phyloP scores from a whole-genome alignment of 2,329 filamentous ascomycete species.

The Aspergillus pseudoterreus region DNA sequence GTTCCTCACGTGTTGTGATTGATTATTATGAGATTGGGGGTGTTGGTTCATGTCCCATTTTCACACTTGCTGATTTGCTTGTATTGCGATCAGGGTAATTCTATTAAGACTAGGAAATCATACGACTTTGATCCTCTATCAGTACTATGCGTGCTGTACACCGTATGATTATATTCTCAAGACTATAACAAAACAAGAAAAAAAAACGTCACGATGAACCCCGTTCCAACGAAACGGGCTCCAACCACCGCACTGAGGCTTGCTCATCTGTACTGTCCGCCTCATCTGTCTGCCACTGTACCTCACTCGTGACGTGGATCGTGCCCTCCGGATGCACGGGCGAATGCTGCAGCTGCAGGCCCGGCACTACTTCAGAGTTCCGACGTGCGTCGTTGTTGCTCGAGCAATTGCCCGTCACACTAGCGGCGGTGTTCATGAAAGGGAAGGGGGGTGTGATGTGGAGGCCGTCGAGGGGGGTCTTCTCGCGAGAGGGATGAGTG shows the following conservation, averaged over 20 bases:
- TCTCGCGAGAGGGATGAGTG: slow-evolving; percentile 13
- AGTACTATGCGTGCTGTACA: no score
- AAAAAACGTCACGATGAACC: neutral
- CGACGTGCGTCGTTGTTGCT: slow-evolving; percentile 10
- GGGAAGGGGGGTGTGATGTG: slow-evolving; percentile 6
- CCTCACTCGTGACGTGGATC: slow-evolving; percentile 27
- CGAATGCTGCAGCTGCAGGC: neutral
- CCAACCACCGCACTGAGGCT: neutral
- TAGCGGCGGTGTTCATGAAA: slow-evolving; percentile 16
- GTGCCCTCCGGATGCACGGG: slow-evolving; percentile 11
- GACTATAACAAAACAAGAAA: no score
- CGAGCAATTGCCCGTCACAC: slow-evolving; percentile 20
- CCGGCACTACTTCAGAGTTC: neutral
- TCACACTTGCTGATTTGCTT: no score
- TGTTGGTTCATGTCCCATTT: no score
- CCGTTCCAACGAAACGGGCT: neutral
- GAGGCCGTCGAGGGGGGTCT: slow-evolving; percentile 5
- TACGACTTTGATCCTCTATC: no score
- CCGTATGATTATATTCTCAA: no score
- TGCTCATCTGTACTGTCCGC: neutral
- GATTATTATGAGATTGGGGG: no score
- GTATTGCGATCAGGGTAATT: no score
- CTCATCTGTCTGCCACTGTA: slow-evolving; percentile 22
- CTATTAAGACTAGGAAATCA: no score
- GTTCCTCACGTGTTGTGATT: no score